Conservation (phyloP, 2,329 filamentous ascomycete genomes). For the Phaeosphaeria sp. region DNA sequence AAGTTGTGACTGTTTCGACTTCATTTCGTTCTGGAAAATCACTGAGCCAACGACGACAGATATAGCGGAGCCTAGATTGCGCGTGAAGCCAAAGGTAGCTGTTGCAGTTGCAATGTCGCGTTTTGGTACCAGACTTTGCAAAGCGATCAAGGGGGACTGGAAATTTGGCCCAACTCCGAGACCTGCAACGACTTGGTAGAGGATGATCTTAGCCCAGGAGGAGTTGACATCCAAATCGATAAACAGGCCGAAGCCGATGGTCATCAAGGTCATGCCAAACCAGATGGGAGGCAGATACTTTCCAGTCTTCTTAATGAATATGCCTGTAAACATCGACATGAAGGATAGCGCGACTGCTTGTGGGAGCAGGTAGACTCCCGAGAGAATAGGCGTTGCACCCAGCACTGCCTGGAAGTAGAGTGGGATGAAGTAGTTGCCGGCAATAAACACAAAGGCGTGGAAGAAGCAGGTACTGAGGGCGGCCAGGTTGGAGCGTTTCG, state of each 20-base stretch:
- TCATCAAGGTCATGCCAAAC: slow-evolving; percentile 46
- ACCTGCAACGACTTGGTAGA: slow-evolving; percentile 48
- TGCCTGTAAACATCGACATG: slow-evolving; percentile 63
- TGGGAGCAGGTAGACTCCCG: slow-evolving; percentile 77
- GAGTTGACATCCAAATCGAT: slow-evolving; percentile 42
- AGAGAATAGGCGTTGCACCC: slow-evolving; percentile 70
- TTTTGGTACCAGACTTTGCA: slow-evolving; percentile 67
- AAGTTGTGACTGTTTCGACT: slow-evolving; percentile 59
- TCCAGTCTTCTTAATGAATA: slow-evolving; percentile 57
- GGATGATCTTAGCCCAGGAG: slow-evolving; percentile 49
- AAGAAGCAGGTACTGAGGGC: slow-evolving; percentile 71
- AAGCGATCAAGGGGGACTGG: slow-evolving; percentile 70
- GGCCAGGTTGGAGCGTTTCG: slow-evolving; percentile 68
- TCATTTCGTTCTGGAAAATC: slow-evolving; percentile 78
- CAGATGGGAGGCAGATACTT: slow-evolving; percentile 51
- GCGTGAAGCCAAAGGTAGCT: slow-evolving; percentile 70
- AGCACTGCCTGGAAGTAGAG: slow-evolving; percentile 84
- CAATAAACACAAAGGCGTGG: slow-evolving; percentile 80
- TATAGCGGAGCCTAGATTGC: slow-evolving; percentile 71
- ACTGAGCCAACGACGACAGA: slow-evolving; percentile 78
- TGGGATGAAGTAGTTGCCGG: slow-evolving; percentile 79
- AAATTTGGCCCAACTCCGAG: slow-evolving; percentile 69
- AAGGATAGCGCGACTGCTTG: slow-evolving; percentile 72
- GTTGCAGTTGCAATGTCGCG: slow-evolving; percentile 73
- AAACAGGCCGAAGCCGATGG: slow-evolving; percentile 47